Percentiles rank a stretch among this genome's conserved stretches.
Evolutionary conservation across 2,329 filamentous ascomycete species (phyloP).

Genomic region (Trichoderma harzianum): DNA sequence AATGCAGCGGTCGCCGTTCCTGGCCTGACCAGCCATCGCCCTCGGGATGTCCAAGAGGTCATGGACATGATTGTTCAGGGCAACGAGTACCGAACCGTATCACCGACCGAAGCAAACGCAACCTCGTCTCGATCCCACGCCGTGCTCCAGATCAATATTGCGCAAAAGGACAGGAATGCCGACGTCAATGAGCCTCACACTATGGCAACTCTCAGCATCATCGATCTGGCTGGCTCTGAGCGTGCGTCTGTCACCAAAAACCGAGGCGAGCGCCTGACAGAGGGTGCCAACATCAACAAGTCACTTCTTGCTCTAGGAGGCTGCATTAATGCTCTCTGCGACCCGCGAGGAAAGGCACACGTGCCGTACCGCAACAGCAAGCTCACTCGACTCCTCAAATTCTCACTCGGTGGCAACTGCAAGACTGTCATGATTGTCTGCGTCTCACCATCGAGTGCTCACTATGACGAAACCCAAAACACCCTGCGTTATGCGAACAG

Average conservation of each 20-base stretch:
- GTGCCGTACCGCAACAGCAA: conserved; percentile 98
- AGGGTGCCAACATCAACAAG: conserved; percentile 99
- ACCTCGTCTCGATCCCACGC: conserved; percentile 97
- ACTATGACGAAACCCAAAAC: conserved; percentile 98
- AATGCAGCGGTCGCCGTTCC: conserved; percentile 90
- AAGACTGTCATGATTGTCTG: conserved; percentile 99
- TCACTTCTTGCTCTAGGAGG: conserved; percentile 90
- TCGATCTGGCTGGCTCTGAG: conserved; percentile 94
- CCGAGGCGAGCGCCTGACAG: conserved; percentile 80
- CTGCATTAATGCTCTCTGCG: conserved; percentile 97
- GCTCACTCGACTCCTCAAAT: conserved; percentile 90
- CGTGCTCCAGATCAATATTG: conserved; percentile 94
- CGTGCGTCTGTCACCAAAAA: conserved; percentile 96
- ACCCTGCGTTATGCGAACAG: conserved; percentile 95
- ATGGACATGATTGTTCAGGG: conserved; percentile 99
- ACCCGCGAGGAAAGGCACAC: conserved; percentile 85
- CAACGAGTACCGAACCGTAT: conserved; percentile 93
- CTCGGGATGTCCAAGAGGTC: conserved; percentile 87
- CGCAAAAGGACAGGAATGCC: conserved; percentile 90
- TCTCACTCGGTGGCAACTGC: conserved; percentile 95
- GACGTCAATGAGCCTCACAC: conserved; percentile 92
- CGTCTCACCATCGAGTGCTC: conserved; percentile 90
- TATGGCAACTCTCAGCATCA: conserved; percentile 97
- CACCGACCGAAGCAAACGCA: conserved; percentile 93
- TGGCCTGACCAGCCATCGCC: conserved; percentile 86